Evolutionary conservation across 2,329 filamentous ascomycete species (phyloP).

Genomic region (Curvularia sp.): DNA sequence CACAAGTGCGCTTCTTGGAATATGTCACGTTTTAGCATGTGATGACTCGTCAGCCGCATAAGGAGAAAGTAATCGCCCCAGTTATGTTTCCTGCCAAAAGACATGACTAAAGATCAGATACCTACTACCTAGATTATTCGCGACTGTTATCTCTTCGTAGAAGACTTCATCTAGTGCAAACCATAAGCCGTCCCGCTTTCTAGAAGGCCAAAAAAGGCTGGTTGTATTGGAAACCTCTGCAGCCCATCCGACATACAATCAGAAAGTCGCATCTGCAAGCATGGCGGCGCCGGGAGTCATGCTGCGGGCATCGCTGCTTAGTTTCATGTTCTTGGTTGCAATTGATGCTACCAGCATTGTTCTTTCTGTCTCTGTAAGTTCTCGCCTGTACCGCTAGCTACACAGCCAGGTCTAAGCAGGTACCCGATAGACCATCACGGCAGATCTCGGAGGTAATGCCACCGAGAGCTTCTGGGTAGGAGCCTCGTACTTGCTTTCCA

Average conservation of each 20-base stretch:
- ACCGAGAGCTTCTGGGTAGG: conserved; percentile 4
- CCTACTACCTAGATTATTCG: neutral
- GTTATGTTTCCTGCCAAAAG: neutral
- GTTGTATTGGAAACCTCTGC: neutral
- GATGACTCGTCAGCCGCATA: neutral
- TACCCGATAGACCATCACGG: conserved; percentile 2
- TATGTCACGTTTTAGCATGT: too few relatives aligned
- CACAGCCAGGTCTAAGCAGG: neutral
- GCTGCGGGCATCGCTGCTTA: neutral
- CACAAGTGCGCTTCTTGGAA: too few relatives aligned
- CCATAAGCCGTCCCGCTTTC: neutral
- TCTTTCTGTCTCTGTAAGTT: neutral
- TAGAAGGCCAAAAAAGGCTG: neutral
- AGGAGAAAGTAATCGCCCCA: neutral
- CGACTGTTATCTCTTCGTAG: neutral
- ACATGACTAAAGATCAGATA: neutral
- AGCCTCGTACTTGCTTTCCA: conserved; percentile 3
- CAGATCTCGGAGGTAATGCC: conserved; percentile 1
- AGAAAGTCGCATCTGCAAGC: neutral
- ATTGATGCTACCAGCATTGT: conserved; percentile 2
- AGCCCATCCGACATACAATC: neutral
- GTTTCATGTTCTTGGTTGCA: conserved; percentile 1
- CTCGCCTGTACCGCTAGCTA: neutral
- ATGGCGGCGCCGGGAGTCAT: neutral
- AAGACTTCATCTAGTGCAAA: neutral